Percentiles rank a stretch among this genome's conserved stretches.
These are phyloP conservation scores for Schizochytrium sp. DNA, from an alignment of 108 stramenopile genomes.

Conservation along the genomic window DNA sequence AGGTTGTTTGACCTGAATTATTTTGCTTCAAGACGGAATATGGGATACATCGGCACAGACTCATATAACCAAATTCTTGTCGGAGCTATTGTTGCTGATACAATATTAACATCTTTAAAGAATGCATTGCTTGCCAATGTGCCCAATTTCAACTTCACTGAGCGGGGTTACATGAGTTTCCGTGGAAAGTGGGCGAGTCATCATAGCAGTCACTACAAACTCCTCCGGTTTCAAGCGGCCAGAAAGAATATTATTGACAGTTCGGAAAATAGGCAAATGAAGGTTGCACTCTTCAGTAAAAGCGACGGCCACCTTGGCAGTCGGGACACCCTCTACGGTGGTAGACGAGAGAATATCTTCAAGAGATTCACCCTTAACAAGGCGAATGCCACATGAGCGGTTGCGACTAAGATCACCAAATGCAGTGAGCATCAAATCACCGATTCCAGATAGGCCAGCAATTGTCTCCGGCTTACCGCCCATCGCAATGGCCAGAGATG, in stretches of 20 bases:
- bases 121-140: constrained; percentile 26
- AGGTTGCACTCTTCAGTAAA: constrained; percentile 82
- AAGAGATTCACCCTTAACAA: constrained; percentile 83
- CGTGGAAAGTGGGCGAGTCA: constrained; percentile 37
- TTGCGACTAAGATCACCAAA: constrained; percentile 83
- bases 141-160: background rate
- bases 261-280: constrained; percentile 80
- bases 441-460: constrained; percentile 82
- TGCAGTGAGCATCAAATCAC: constrained; percentile 87
- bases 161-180: constrained; percentile 36
- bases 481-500: constrained; percentile 80
- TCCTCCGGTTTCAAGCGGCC: constrained; percentile 39
- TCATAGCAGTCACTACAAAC: constrained; percentile 59
- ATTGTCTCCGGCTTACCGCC: constrained; percentile 84
- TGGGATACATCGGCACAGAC: no score
- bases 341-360: constrained; percentile 77
- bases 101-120: background rate
- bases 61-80: no score
- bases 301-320: constrained; percentile 80
- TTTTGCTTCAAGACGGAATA: no score
- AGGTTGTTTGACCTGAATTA: no score
- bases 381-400: constrained; percentile 80
- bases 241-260: constrained; percentile 67
- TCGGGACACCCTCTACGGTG: constrained; percentile 82
- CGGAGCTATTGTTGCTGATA: no score